These are phyloP conservation scores for Erigeron philadelphicus DNA, from an alignment of 140 eudicot genomes.

Conservation along the genomic window DNA sequence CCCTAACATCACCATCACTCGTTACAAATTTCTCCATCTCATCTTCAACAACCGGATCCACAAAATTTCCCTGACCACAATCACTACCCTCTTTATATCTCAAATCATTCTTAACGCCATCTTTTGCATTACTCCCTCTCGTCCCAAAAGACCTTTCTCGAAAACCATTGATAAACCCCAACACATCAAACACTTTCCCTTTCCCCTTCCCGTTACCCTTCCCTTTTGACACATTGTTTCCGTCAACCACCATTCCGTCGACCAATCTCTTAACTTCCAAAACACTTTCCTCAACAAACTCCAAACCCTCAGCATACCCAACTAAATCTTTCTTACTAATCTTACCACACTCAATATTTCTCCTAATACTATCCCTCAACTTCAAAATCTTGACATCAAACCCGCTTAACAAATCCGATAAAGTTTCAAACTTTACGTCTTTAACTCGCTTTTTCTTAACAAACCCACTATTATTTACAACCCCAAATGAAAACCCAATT, in stretches of 20 bases:
- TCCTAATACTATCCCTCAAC: slow-evolving; percentile 49
- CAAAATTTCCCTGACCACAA: slow-evolving; percentile 30
- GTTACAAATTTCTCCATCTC: slow-evolving; percentile 5
- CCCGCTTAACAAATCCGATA: slow-evolving; percentile 41
- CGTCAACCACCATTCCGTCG: slow-evolving; percentile 36
- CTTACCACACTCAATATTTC: slow-evolving; percentile 37
- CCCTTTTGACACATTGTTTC: slow-evolving; percentile 38
- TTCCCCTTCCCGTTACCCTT: slow-evolving; percentile 32
- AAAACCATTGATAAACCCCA: slow-evolving; percentile 38
- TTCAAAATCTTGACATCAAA: slow-evolving; percentile 37
- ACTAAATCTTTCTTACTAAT: slow-evolving; percentile 56
- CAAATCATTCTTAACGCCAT: slow-evolving; percentile 34
- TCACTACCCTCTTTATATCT: slow-evolving; percentile 28
- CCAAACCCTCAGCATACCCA: slow-evolving; percentile 42
- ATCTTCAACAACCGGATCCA: slow-evolving; percentile 39
- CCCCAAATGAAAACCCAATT: slow-evolving; percentile 74
- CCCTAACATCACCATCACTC: slow-evolving; percentile 17
- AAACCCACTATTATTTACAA: slow-evolving; percentile 50
- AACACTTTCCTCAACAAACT: slow-evolving; percentile 37
- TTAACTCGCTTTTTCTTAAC: slow-evolving; percentile 35
- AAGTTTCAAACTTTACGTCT: slow-evolving; percentile 48
- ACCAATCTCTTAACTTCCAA: slow-evolving; percentile 40
- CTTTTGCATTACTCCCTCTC: slow-evolving; percentile 45
- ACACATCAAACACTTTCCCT: slow-evolving; percentile 39
- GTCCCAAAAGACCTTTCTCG: slow-evolving; percentile 34